Percentiles rank a stretch among this genome's conserved stretches.
These are phyloP conservation scores for Alternaria sp. DNA, from an alignment of 2,329 filamentous ascomycete genomes.

Conservation along the genomic window DNA sequence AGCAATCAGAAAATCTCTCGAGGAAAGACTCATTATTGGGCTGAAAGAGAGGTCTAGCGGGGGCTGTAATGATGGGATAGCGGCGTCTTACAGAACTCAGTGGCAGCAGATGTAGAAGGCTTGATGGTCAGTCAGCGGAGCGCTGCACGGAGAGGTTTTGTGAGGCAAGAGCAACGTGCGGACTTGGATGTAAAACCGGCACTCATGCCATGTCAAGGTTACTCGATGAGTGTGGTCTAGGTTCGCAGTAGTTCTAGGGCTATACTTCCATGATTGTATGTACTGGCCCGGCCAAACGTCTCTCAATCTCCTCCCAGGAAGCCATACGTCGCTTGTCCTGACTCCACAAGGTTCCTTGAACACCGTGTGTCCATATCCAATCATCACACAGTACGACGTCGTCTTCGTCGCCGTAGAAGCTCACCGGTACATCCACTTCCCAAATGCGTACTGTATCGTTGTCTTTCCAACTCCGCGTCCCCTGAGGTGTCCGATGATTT, in stretches of 20 bases:
- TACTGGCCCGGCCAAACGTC: slow-evolving; percentile 20
- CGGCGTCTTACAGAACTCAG: background rate
- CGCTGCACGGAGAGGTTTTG: too few relatives aligned
- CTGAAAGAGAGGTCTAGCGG: background rate
- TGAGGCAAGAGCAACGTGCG: too few relatives aligned
- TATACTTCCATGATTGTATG: slow-evolving; percentile 10
- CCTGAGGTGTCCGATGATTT: slow-evolving; percentile 33
- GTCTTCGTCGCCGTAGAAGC: slow-evolving; percentile 42
- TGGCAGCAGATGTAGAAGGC: background rate
- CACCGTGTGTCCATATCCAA: slow-evolving; percentile 39
- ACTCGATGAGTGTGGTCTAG: background rate
- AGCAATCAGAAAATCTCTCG: background rate
- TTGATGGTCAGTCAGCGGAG: background rate
- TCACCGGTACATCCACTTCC: slow-evolving; percentile 41
- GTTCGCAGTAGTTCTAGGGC: background rate
- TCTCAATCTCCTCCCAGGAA: slow-evolving; percentile 29
- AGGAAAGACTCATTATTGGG: background rate
- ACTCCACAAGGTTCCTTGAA: slow-evolving; percentile 35
- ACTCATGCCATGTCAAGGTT: background rate
- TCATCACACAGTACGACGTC: slow-evolving; percentile 33
- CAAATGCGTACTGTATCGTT: slow-evolving; percentile 35
- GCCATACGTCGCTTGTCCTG: slow-evolving; percentile 33
- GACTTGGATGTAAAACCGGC: background rate
- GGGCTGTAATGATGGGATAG: background rate
- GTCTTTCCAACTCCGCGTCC: slow-evolving; percentile 30